Evolutionary conservation across 768 basidiomycete genomes (phyloP), one percentile per base, ranked within the genome.

Genomic region (Terana coerulea): DNA sequence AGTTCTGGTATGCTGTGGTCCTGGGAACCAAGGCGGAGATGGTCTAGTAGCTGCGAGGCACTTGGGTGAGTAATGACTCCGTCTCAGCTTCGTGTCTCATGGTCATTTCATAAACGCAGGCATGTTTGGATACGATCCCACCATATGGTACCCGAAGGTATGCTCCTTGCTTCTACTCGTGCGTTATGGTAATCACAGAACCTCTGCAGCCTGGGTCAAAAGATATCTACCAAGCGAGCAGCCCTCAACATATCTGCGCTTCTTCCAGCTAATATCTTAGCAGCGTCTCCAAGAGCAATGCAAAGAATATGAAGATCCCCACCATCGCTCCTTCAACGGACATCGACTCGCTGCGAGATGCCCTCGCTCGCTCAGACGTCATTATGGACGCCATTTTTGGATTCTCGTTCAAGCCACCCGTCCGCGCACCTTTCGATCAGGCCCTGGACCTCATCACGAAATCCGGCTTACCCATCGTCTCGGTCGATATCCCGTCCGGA

Each of bases 11-110:
- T 93, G 91, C 61, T 98, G 95, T 64, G 97, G 97, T 15, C 95
- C 97, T 6, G 97, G 97, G 35, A 98, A 98, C 62, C 95, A 98
- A 74, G 92, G 93, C 1, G 97, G 97, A 11, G 97, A 99, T 69
- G 97, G 97, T 3, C 74, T 99, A 0, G 95, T 98, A 22, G 97
- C 97, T 25, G 97, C 97, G 36, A 77, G 95, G 37, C 97, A 99
- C 70, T 79, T 99, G 7, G 83, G 91, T 90, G 11, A 37, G 43
- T 49, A 48, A 37, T 22, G 52, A 36, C 47, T 25, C 51, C 30
- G 55, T 8, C 5, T 4, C 37, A 37, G 51, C 12, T 46, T 17
- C 11, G 39, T 34, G 19, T 4, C 10, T 15, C 28, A 15, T 7
- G 19, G 22, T 34, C 15, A 33, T 15, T 34, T 12, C 29, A 24